Evolutionary conservation across 345 rosid species (phyloP).

Genomic region (Brassica rapa): DNA sequence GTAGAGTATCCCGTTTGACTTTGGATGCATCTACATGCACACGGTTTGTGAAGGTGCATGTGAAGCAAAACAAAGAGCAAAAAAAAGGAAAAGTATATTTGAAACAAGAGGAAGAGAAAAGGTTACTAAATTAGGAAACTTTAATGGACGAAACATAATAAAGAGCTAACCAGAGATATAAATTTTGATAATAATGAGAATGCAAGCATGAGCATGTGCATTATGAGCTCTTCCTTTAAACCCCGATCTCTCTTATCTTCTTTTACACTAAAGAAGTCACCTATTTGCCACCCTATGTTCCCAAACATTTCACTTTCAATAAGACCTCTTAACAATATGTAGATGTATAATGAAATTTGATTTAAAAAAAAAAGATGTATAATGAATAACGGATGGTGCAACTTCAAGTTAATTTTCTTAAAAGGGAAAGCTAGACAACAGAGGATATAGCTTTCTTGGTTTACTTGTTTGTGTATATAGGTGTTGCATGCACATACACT

Average conservation of each 20-base stretch:
- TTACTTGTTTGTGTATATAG: constrained; percentile 37
- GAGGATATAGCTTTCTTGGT: constrained; percentile 27
- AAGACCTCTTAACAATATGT: not conserved
- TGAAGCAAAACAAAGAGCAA: constrained; percentile 11
- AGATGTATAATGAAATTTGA: constrained; percentile 15
- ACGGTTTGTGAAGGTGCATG: constrained; percentile 37
- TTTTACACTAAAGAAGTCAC: constrained; percentile 43
- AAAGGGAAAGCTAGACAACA: constrained; percentile 29
- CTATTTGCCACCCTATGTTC: constrained; percentile 36
- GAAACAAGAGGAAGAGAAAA: constrained; percentile 31
- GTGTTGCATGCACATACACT: constrained; percentile 15
- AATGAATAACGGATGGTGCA: constrained; percentile 23
- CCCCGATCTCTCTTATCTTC: constrained; percentile 24
- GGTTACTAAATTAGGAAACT: constrained; percentile 26
- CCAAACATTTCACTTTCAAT: constrained; percentile 36
- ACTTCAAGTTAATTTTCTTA: constrained; percentile 38
- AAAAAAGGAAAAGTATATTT: constrained; percentile 31
- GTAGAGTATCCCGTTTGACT: constrained; percentile 21
- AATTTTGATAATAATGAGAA: constrained; percentile 23
- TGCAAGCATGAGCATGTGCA: constrained; percentile 34
- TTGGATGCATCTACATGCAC: constrained; percentile 37
- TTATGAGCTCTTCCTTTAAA: constrained; percentile 25
- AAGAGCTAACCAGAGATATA: constrained; percentile 27
- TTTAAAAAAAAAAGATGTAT: not conserved
- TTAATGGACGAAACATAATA: constrained; percentile 36